A percentile compares a stretch with the other conserved stretches of the same genome.
These are phyloP conservation scores for Puccinia hordei DNA, from an alignment of 1,284 basidiomycete species.

Conservation along the genomic window DNA sequence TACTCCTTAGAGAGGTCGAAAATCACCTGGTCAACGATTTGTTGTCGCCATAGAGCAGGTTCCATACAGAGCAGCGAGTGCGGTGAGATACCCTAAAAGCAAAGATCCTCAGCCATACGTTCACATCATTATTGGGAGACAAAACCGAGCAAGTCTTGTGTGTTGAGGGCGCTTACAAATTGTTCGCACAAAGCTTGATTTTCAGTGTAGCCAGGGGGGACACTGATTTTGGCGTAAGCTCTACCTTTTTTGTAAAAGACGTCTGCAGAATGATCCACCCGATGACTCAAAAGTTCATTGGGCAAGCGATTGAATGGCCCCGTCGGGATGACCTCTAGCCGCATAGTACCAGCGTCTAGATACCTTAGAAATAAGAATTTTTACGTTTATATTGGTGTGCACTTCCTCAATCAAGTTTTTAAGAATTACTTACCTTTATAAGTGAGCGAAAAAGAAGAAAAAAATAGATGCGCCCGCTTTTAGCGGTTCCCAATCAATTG, in stretches of 20 bases:
- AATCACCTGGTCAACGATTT: conserved; percentile 35
- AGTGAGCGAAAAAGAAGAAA: background rate
- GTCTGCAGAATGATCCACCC: conserved; percentile 22
- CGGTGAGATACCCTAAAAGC: conserved; percentile 32
- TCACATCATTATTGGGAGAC: too few species aligned
- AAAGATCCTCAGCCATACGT: background rate
- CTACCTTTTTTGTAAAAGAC: conserved; percentile 31
- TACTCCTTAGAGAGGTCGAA: conserved; percentile 11
- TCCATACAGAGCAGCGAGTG: conserved; percentile 42
- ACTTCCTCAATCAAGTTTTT: too few species aligned
- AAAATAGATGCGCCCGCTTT: background rate
- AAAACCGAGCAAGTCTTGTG: too few species aligned
- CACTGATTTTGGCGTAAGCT: conserved; percentile 17
- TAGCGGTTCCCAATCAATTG: background rate
- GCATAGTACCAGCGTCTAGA: conserved; percentile 19
- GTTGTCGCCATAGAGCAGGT: conserved; percentile 29
- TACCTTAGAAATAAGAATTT: too few species aligned
- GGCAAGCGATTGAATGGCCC: conserved; percentile 13
- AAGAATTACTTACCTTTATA: background rate
- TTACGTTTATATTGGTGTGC: too few species aligned
- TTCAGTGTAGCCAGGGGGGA: conserved; percentile 32
- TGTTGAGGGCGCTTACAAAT: conserved; percentile 29
- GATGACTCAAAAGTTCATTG: conserved; percentile 17
- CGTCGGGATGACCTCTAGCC: background rate
- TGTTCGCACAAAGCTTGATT: conserved; percentile 33